Percentiles rank a stretch among this genome's conserved stretches.
These are phyloP conservation scores for Daldinia childiae DNA, from an alignment of 495 filamentous ascomycete species.

Conservation along the genomic window DNA sequence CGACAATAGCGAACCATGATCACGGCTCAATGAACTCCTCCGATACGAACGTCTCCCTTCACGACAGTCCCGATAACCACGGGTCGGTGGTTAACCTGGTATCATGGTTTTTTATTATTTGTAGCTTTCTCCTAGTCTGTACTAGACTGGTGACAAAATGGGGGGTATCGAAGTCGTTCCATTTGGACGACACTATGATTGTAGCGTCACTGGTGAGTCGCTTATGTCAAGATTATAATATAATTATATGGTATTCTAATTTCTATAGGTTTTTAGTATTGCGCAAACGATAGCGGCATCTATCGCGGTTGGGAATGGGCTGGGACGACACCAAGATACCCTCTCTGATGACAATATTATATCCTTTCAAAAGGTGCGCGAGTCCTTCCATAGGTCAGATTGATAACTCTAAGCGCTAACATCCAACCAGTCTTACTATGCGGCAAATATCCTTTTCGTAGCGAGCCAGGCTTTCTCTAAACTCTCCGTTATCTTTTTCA, in stretches of 20 bases:
- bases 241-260: not conserved
- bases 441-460: slow-evolving; percentile 4
- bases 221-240: not conserved
- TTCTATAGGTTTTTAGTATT: not conserved
- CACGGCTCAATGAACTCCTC: slow-evolving; percentile 8
- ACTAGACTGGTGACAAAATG: slow-evolving; percentile 2
- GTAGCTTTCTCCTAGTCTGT: not conserved
- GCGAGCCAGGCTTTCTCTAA: slow-evolving; percentile 12
- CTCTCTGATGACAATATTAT: slow-evolving; percentile 4
- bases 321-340: slow-evolving; percentile 3
- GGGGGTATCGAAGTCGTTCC: not conserved
- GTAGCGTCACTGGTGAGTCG: slow-evolving; percentile 2
- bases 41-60: slow-evolving; percentile 3
- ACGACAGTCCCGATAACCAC: slow-evolving; percentile 12
- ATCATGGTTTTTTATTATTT: slow-evolving; percentile 1
- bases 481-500: slow-evolving; percentile 9
- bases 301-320: slow-evolving; percentile 7
- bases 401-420: not conserved
- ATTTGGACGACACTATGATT: slow-evolving; percentile 6
- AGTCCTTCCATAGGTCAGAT: not conserved
- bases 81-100: slow-evolving; percentile 5
- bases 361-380: slow-evolving; percentile 5
- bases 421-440: not conserved
- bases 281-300: slow-evolving; percentile 2
- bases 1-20: not conserved